Evolutionary conservation across 208 protist species (phyloP).

Genomic region (Willaertia magna): DNA sequence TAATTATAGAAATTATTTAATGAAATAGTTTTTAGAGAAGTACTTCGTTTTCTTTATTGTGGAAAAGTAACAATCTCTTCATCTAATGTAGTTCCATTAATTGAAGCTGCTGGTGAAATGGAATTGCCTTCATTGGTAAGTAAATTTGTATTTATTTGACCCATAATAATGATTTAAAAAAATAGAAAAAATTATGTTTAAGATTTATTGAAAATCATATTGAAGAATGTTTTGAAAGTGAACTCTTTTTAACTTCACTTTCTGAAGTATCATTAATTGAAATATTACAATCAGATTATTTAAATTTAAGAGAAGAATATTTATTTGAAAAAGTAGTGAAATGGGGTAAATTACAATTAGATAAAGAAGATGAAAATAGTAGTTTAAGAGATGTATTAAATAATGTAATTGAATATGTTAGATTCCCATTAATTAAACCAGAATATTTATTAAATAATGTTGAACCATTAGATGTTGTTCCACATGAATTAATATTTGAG

Average conservation of each 20-base stretch:
- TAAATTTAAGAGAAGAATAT: not conserved
- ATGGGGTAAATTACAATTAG: not conserved
- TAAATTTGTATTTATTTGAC: too few relatives aligned
- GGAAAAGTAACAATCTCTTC: not conserved
- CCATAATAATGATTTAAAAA: too few relatives aligned
- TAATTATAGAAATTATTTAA: too few relatives aligned
- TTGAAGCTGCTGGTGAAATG: not conserved
- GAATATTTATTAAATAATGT: not conserved
- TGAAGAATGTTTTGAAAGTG: not conserved
- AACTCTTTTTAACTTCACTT: not conserved
- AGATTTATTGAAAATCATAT: not conserved
- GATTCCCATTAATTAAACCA: not conserved
- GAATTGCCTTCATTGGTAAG: not conserved
- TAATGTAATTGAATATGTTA: not conserved
- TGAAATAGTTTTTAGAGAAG: not conserved
- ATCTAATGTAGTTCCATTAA: not conserved
- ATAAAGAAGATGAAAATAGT: not conserved
- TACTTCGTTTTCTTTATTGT: not conserved
- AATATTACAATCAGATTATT: not conserved
- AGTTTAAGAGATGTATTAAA: not conserved
- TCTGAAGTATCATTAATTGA: not conserved
- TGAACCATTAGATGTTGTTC: not conserved
- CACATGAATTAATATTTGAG: not conserved
- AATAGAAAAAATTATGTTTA: not conserved
- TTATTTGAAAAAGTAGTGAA: not conserved